Evolutionary conservation across 805 yeast genomes (phyloP), one percentile per base, ranked within the genome.

Genomic region (Wickerhamomyces alni): DNA sequence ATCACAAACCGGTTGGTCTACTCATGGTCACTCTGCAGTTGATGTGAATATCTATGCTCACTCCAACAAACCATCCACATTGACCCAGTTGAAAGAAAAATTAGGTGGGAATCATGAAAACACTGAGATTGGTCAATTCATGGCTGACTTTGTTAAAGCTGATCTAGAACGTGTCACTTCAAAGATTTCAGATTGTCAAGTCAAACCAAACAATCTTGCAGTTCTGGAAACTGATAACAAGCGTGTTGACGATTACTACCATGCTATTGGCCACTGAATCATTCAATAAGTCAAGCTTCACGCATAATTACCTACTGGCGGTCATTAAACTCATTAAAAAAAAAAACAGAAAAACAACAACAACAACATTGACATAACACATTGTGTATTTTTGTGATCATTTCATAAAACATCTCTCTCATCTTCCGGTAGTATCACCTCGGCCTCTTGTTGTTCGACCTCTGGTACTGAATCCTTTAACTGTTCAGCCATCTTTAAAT

Each of bases 1-100:
- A 47, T 87, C 97, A 0, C 84, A 84, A 60, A 77, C 87, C 15
- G 97, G 96, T n/a, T 89, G 96, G 96, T 72, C 95, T 9, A 89
- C 97, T 0, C 95, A 87, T 54, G 98, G 97, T 24, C 98, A 89
- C 61, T 81, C 95, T 17, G 96, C 96, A 0, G 96, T 89, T 13
- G 98, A 89, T 61, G 96, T 89, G 28, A 89, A 91, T 55, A 84
- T 91, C 36, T 89, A 89, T 58, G 96, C 83, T 0, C 74, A 81
- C 57, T 73, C 88, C 25, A 82, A 82, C 51, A 75, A 72, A 19
- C 65, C 68, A 36, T 51, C 62, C 8, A 68, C 78, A 24, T 62
- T 62, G 54, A 33, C 46, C 2, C 45, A 64, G 42, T 49, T 74
- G 8, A 57, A 65, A 41, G 59, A 69, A 17, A 67, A 74, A 10